phyloP scores from a whole-genome alignment of 1,284 basidiomycete species.

The Leccinum huronense region DNA sequence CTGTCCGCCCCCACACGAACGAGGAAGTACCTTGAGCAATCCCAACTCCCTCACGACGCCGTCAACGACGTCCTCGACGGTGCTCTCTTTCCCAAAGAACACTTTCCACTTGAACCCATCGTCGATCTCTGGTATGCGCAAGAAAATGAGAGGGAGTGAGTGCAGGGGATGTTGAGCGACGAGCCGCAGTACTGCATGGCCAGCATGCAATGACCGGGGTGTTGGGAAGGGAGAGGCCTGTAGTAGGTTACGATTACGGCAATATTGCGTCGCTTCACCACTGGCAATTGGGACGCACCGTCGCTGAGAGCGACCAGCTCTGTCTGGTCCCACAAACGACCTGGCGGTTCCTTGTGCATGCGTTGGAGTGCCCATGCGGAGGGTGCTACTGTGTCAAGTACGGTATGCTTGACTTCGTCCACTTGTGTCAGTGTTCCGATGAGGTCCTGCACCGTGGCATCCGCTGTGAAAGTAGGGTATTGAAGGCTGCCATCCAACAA shows the following conservation, averaged over 20 bases:
- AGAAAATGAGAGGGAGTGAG: slow-evolving; percentile 55
- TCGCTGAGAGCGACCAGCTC: slow-evolving; percentile 63
- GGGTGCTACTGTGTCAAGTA: slow-evolving; percentile 47
- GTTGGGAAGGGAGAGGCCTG: slow-evolving; percentile 77
- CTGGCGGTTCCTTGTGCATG: slow-evolving; percentile 55
- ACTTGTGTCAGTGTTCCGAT: slow-evolving; percentile 48
- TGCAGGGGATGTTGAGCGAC: slow-evolving; percentile 68
- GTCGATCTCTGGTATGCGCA: slow-evolving; percentile 75
- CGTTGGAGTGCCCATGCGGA: slow-evolving; percentile 66
- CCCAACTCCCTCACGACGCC: slow-evolving; percentile 65
- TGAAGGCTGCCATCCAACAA: slow-evolving; percentile 58
- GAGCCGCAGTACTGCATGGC: slow-evolving; percentile 59
- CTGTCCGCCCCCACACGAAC: slow-evolving; percentile 55
- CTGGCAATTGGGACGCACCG: slow-evolving; percentile 45
- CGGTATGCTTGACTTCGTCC: slow-evolving; percentile 51
- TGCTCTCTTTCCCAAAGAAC: slow-evolving; percentile 57
- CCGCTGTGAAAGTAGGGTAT: slow-evolving; percentile 55
- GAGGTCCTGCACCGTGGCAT: slow-evolving; percentile 59
- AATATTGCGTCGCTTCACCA: background rate
- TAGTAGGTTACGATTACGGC: slow-evolving; percentile 2
- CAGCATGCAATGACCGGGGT: slow-evolving; percentile 63
- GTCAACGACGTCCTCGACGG: slow-evolving; percentile 54
- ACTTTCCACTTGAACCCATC: slow-evolving; percentile 67
- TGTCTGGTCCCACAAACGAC: slow-evolving; percentile 67
- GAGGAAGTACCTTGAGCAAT: slow-evolving; percentile 57